These are phyloP conservation scores for Grigorovia transvaalensis DNA, from an alignment of 805 yeast genomes.

Conservation along the genomic window DNA sequence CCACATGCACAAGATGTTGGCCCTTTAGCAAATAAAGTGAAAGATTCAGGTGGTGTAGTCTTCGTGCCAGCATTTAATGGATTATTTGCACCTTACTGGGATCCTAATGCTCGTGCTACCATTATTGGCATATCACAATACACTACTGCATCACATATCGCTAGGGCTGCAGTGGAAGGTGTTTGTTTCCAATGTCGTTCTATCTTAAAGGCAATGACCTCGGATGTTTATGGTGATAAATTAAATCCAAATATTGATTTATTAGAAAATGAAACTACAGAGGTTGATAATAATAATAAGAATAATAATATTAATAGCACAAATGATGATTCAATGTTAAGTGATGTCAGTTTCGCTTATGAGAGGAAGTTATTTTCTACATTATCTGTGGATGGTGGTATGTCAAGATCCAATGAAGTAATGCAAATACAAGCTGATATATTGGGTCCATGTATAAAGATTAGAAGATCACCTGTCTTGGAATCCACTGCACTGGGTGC, in stretches of 20 bases:
- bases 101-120: slow-evolving; percentile 82
- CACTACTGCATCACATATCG: slow-evolving; percentile 85
- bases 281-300: not conserved
- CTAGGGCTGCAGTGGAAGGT: slow-evolving; percentile 91
- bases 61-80: slow-evolving; percentile 95
- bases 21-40: slow-evolving; percentile 74
- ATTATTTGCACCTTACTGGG: slow-evolving; percentile 94
- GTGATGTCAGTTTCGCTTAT: slow-evolving; percentile 15
- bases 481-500: slow-evolving; percentile 96
- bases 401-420: slow-evolving; percentile 82
- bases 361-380: slow-evolving; percentile 42
- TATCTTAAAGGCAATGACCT: slow-evolving; percentile 79
- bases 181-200: slow-evolving; percentile 91
- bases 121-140: slow-evolving; percentile 88
- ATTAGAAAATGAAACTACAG: slow-evolving; percentile 2
- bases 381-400: slow-evolving; percentile 87
- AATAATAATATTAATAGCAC: not conserved
- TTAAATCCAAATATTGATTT: slow-evolving; percentile 5
- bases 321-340: slow-evolving; percentile 6
- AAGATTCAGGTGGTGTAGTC: slow-evolving; percentile 80
- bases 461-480: slow-evolving; percentile 66
- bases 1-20: slow-evolving; percentile 80
- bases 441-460: slow-evolving; percentile 76
- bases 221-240: slow-evolving; percentile 53
- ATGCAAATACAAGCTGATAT: slow-evolving; percentile 92